Conservation (phyloP, 805 yeast genomes). For the Kodamaea fukazawae region DNA sequence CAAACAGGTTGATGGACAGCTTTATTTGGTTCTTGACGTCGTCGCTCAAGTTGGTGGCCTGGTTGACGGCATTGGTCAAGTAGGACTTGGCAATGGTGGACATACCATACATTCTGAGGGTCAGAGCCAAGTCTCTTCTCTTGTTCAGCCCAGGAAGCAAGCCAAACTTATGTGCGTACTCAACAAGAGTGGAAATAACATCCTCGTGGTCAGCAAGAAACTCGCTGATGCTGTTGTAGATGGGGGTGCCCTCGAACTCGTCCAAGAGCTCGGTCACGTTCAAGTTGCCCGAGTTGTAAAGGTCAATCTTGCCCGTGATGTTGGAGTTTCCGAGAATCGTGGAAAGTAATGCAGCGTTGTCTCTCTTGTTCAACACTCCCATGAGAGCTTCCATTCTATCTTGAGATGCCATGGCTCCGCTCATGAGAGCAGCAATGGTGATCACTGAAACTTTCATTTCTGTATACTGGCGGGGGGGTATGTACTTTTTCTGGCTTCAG, state of each 20-base stretch:
- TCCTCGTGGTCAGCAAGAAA: constrained; percentile 15
- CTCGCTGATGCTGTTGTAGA: constrained; percentile 13
- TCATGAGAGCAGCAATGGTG: not conserved
- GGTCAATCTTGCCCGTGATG: constrained; percentile 1
- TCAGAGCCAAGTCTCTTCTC: constrained; percentile 7
- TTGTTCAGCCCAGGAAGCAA: not conserved
- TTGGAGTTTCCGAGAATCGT: constrained; percentile 2
- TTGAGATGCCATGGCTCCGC: constrained; percentile 7
- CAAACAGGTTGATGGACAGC: constrained; percentile 14
- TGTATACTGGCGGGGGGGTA: no score
- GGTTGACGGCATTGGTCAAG: constrained; percentile 8
- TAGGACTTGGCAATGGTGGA: constrained; percentile 12
- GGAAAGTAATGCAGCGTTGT: constrained; percentile 8
- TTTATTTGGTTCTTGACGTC: constrained; percentile 10
- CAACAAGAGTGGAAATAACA: constrained; percentile 12
- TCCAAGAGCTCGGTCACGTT: constrained; percentile 3
- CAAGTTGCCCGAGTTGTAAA: not conserved
- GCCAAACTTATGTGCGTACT: constrained; percentile 18
- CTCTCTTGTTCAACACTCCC: constrained; percentile 9
- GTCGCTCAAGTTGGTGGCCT: constrained; percentile 12
- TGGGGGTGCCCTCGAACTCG: constrained; percentile 15
- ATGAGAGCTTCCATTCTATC: constrained; percentile 6
- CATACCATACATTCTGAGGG: constrained; percentile 6
- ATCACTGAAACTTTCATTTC: constrained; percentile 5
- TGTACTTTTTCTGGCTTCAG: no score